Percentiles rank a stretch among this genome's conserved stretches.
phyloP scores from a whole-genome alignment of 1,284 basidiomycete species.

The Pseudozyma sp. region DNA sequence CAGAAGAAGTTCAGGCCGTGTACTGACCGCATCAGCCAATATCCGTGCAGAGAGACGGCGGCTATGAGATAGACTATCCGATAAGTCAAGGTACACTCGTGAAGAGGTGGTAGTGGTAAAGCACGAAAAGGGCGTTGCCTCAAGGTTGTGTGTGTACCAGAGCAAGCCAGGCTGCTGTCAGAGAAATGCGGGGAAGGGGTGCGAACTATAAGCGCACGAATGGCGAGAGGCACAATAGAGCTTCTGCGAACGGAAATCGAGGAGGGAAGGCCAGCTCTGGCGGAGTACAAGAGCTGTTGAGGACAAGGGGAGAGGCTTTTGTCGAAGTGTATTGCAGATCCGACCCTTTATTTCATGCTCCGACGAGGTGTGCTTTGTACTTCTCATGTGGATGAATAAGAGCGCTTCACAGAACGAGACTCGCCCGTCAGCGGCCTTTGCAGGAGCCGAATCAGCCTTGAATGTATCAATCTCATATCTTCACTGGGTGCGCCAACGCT shows the following conservation, averaged over 20 bases:
- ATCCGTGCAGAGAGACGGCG: no score
- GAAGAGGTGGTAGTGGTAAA: neutral
- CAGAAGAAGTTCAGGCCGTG: no score
- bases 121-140: neutral
- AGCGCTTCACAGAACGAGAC: neutral
- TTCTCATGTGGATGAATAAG: neutral
- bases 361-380: neutral
- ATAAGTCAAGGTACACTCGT: neutral
- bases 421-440: neutral
- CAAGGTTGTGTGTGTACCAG: neutral
- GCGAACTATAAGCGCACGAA: neutral
- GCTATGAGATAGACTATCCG: no score
- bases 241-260: neutral
- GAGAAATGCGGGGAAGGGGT: neutral
- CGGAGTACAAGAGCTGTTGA: neutral
- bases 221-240: neutral
- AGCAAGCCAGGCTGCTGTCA: no score
- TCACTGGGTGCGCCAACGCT: no score
- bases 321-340: constrained; percentile 6
- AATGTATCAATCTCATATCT: no score
- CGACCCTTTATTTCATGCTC: constrained; percentile 13
- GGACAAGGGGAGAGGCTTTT: neutral
- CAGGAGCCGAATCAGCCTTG: no score
- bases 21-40: no score
- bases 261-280: neutral